These are phyloP conservation scores for Leccinum solheimii DNA, from an alignment of 1,284 basidiomycete genomes.

Conservation along the genomic window DNA sequence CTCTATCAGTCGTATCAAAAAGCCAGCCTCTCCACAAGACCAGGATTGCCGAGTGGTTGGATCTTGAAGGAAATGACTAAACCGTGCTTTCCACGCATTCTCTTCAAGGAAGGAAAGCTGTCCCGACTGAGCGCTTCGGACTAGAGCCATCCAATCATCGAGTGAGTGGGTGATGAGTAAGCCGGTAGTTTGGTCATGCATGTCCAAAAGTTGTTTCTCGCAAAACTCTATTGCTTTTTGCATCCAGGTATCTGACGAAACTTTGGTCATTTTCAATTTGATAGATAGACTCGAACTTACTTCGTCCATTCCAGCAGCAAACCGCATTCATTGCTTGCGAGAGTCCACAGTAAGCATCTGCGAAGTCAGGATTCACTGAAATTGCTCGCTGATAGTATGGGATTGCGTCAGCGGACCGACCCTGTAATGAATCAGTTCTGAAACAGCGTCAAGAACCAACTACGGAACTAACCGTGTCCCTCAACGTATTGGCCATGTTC, in stretches of 20 bases:
- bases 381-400: conserved; percentile 56
- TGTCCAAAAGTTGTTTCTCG: conserved; percentile 47
- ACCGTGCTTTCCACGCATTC: conserved; percentile 40
- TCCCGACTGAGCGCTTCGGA: conserved; percentile 36
- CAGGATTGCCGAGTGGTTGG: conserved; percentile 28
- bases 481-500: conserved; percentile 62
- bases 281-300: conserved; percentile 24
- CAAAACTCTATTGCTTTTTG: conserved; percentile 47
- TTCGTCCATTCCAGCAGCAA: conserved; percentile 57
- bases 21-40: conserved; percentile 49
- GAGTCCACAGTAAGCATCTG: conserved; percentile 60
- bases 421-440: conserved; percentile 32
- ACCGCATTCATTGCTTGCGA: conserved; percentile 53
- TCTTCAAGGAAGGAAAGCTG: conserved; percentile 33
- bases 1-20: conserved; percentile 55
- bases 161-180: conserved; percentile 39
- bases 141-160: conserved; percentile 47
- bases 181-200: conserved; percentile 41
- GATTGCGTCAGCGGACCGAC: conserved; percentile 53
- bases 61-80: conserved; percentile 40
- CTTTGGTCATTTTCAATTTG: conserved; percentile 23
- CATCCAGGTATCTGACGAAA: conserved; percentile 44
- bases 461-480: conserved; percentile 42
- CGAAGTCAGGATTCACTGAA: conserved; percentile 50
- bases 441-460: neutral